Conservation (phyloP, 176 grass and related monocot species). For the Alloteropsis semialata region DNA sequence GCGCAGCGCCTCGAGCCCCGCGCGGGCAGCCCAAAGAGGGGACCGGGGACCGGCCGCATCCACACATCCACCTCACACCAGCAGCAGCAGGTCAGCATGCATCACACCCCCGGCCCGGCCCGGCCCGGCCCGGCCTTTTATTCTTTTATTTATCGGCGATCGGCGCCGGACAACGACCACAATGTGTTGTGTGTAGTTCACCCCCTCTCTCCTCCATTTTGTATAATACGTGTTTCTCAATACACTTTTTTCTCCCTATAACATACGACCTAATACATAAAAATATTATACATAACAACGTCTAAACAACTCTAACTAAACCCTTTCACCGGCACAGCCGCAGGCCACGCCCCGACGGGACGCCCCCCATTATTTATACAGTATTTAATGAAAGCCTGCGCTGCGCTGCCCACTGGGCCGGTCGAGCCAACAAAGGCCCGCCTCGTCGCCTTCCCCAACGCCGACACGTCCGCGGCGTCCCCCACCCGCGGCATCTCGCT, state of each 20-base stretch:
- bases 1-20: constrained; percentile 42
- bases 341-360: neutral
- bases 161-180: too few relatives aligned
- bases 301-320: too few relatives aligned
- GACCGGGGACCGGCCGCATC: constrained; percentile 36
- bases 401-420: neutral
- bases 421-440: neutral
- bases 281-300: too few relatives aligned
- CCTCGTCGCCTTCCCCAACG: constrained; percentile 1
- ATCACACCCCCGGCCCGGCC: too few relatives aligned
- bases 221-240: too few relatives aligned
- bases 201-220: too few relatives aligned
- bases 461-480: constrained; percentile 36
- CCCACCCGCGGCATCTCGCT: neutral
- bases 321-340: neutral
- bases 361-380: neutral
- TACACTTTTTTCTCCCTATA: too few relatives aligned
- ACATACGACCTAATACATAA: too few relatives aligned
- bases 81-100: too few relatives aligned
- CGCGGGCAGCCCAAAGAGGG: constrained; percentile 28
- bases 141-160: neutral
- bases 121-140: neutral
- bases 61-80: neutral
- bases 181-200: too few relatives aligned
- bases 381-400: constrained; percentile 23